These are phyloP conservation scores for Colletotrichum sp. DNA, from an alignment of 2,329 filamentous ascomycete genomes.

Conservation along the genomic window DNA sequence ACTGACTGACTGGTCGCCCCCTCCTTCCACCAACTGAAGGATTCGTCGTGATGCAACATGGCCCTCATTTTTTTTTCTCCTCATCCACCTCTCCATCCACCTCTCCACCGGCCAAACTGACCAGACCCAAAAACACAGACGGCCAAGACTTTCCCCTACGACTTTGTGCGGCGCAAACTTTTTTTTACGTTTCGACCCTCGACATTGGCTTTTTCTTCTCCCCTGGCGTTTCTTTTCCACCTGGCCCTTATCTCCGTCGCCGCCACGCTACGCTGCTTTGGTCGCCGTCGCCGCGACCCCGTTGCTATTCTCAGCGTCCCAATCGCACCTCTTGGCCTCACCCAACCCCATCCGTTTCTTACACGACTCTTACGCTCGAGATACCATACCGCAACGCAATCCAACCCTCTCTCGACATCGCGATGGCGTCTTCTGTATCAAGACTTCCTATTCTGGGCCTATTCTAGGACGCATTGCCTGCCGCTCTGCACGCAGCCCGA, in stretches of 20 bases:
- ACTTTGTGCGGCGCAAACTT: background rate
- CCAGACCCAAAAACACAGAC: slow-evolving; percentile 9
- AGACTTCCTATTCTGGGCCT: background rate
- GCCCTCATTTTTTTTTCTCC: background rate
- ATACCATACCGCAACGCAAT: background rate
- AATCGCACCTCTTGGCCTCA: background rate
- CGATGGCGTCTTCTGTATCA: background rate
- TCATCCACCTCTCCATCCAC: background rate
- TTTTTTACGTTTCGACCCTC: background rate
- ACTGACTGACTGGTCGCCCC: background rate
- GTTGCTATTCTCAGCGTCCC: slow-evolving; percentile 19
- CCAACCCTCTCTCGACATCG: background rate
- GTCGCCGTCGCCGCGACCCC: background rate
- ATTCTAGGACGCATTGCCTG: background rate
- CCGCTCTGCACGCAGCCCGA: background rate
- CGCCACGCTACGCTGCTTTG: background rate
- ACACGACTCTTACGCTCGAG: background rate
- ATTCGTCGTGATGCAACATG: slow-evolving; percentile 13
- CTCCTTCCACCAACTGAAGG: background rate
- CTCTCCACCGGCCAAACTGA: background rate
- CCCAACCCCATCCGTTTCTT: background rate
- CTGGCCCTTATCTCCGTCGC: background rate
- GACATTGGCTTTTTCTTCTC: background rate
- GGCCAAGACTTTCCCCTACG: slow-evolving; percentile 10
- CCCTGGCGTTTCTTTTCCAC: background rate